Evolutionary conservation across 106 monocot genomes (phyloP).

Genomic region (Dioscorea dumetorum): DNA sequence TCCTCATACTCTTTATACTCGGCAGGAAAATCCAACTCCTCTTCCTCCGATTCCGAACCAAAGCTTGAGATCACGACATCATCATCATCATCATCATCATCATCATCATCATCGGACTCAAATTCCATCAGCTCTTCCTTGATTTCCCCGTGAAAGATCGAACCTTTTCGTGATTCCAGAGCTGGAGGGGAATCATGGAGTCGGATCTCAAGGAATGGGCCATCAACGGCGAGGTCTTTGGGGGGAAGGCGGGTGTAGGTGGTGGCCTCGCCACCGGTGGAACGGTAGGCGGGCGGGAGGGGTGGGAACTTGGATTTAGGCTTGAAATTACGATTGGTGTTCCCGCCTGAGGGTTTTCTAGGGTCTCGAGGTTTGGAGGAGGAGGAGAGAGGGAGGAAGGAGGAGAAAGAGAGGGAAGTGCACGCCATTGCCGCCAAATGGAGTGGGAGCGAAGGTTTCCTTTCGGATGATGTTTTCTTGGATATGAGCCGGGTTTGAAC

Average conservation of each 20-base stretch:
- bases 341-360: background rate
- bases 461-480: background rate
- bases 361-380: conserved; percentile 11
- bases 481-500: no score
- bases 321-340: background rate
- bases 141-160: background rate
- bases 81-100: conserved; percentile 21
- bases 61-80: conserved; percentile 5
- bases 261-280: conserved; percentile 46
- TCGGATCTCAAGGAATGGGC: conserved; percentile 19
- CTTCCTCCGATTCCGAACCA: conserved; percentile 4
- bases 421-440: background rate
- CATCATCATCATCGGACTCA: conserved; percentile 14
- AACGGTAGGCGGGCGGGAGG: conserved; percentile 4
- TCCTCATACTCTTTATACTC: conserved; percentile 7
- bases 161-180: background rate
- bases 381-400: conserved; percentile 13
- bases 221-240: conserved; percentile 33
- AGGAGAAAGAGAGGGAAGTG: conserved; percentile 26
- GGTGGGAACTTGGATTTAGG: background rate
- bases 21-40: background rate
- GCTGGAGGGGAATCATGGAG: conserved; percentile 23
- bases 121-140: conserved; percentile 3
- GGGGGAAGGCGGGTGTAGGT: conserved; percentile 85
- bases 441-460: background rate